Base-by-base conservation (phyloP, 768 basidiomycete genomes). In the Omphalotus guepiniiformis region DNA sequence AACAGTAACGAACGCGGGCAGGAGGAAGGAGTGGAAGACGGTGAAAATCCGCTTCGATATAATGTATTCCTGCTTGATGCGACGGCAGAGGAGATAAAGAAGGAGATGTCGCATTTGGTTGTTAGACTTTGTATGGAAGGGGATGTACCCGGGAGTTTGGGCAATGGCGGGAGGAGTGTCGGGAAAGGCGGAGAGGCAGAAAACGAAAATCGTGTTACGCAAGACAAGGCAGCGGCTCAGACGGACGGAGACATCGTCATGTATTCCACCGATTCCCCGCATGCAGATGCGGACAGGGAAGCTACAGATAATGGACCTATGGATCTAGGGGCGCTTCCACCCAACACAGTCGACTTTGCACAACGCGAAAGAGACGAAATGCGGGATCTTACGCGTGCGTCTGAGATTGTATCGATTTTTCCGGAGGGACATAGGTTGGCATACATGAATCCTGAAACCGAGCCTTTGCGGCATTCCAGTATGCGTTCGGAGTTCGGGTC, bases 331-430 rank as follows among this genome's bases (percentile, higher is more conserved):
- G 42, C 36, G 50, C 28, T 55, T 58, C 11, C 27, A 12, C 69
- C 71, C 3, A 86, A 87, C 60, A 86, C 84, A 25, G 77, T 91
- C 59, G 80, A 90, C 61, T 92, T 93, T 63, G 82, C 88, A 12
- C 77, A 82, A 58, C 74, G 89, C 27, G 92, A 95, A 68, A 80
- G 80, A 64, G 88, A 90, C 51, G 93, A 94, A 70, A 94, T 93
- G 89, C 72, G 86, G 11, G 86, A 88, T 58, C 69, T 94, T 46
- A 95, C 93, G 0, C 76, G 80, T 49, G 88, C 90, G 6, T 83
- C 79, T 18, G 88, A 90, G 67, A 91, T 94, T 44, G 69, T 85
- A 53, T 74, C 73, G 32, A 55, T 80, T 0, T 67, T 67, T 35
- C 67, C 65, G 5, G 18, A 56, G 15, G 35, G 50, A 1, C 42